These are phyloP conservation scores for Dalbergia oliveri DNA, from an alignment of 306 rosid genomes.

Conservation along the genomic window DNA sequence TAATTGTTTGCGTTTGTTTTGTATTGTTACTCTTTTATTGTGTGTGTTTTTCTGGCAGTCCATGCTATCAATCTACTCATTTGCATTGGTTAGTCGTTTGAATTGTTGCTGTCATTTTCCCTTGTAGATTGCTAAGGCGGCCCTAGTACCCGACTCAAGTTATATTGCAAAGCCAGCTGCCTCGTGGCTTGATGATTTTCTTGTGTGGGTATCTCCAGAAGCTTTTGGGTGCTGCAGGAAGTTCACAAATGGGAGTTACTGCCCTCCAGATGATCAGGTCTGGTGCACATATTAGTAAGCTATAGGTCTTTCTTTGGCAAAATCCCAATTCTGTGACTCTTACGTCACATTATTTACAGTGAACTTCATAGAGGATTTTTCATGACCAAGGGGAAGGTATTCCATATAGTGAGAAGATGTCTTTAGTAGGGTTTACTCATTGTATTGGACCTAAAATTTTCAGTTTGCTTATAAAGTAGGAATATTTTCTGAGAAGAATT, in stretches of 20 bases:
- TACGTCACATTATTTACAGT: not conserved
- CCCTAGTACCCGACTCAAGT: constrained; percentile 83
- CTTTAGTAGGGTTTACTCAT: constrained; percentile 31
- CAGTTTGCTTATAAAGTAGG: constrained; percentile 30
- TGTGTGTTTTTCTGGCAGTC: not conserved
- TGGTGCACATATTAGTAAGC: constrained; percentile 32
- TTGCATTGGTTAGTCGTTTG: too few species aligned
- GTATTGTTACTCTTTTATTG: constrained; percentile 17
- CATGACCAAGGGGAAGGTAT: not conserved
- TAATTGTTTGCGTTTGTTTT: constrained; percentile 29
- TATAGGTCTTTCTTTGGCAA: constrained; percentile 1
- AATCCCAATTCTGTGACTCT: constrained; percentile 34
- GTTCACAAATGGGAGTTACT: constrained; percentile 83
- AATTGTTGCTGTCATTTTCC: constrained; percentile 30
- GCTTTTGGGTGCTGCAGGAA: constrained; percentile 99
- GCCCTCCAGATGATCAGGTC: constrained; percentile 99
- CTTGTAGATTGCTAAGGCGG: constrained; percentile 80
- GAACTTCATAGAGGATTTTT: constrained; percentile 9
- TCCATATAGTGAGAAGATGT: constrained; percentile 19
- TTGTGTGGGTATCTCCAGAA: constrained; percentile 98
- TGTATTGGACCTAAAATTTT: constrained; percentile 31
- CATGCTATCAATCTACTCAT: not conserved
- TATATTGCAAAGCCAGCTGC: constrained; percentile 99
- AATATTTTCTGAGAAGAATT: constrained; percentile 26
- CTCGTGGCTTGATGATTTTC: constrained; percentile 99